Base-by-base conservation (phyloP, 768 basidiomycete species). In the Mrakia blollopis region DNA sequence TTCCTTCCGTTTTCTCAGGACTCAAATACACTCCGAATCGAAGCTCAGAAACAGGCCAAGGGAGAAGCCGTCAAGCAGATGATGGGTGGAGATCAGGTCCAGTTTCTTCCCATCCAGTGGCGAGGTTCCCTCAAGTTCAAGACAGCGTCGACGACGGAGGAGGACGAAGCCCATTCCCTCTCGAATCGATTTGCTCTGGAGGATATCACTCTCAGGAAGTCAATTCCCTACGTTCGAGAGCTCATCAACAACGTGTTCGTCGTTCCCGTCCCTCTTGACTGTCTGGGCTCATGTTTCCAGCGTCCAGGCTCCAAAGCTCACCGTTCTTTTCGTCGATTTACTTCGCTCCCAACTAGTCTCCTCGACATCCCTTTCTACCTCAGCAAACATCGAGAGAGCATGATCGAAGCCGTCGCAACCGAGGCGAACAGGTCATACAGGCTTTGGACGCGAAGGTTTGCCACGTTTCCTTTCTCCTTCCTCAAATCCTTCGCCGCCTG, bases 61-160 rank as follows among this genome's bases (percentile, higher is more conserved):
- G 81, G 83, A 35, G 85, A 85, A 13, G 85, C 85, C 35, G 79
- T 86, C 4, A 80, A 83, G 9, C 84, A 84, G 0, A 85, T 86
- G 63, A 84, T 86, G 78, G 82, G 85, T 2, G 80, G 83, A 50
- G 79, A 83, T 9, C 81, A 85, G 23, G 82, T 84, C 6, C 85
- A 85, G 77, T 84, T 86, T 60, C 80, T 86, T 0, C 86, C 86
- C 7, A 83, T 86, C 10, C 85, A 85, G 77, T 86, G 86, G 86
- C 79, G 86, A 28, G 82, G 85, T 28, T 41, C 47, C n/a, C 44
- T 77, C 28, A 60, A 52, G 47, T 47, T 72, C 47, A 52, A 52
- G 70, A 21, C 30, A 14, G 65, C 35, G 7, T 2, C 35, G 37
- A 35, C 39, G 35, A 39, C 83, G 52, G 82, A 84, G 69, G 72